Conservation (phyloP, 2,329 filamentous ascomycete species). For the Paecilomyces variotii region DNA sequence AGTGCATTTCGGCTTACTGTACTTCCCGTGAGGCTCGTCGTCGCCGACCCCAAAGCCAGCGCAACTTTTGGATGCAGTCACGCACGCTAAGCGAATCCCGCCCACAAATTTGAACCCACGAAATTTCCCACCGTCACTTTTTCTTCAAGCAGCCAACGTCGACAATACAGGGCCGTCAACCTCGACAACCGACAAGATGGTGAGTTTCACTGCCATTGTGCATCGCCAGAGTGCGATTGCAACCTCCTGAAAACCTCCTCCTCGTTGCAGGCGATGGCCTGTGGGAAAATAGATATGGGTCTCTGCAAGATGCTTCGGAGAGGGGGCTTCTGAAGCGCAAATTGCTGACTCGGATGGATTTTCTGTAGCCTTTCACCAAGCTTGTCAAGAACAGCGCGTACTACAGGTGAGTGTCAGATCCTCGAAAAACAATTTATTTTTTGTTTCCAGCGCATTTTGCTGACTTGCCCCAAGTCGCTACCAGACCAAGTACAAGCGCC, state of each 20-base stretch:
- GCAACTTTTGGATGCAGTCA: conserved; percentile 24
- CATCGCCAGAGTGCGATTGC: conserved; percentile 15
- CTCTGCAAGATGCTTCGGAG: conserved; percentile 98
- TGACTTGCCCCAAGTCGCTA: conserved; percentile 60
- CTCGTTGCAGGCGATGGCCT: conserved; percentile 7
- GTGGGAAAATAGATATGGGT: conserved; percentile 46
- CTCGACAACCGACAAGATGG: conserved; percentile 37
- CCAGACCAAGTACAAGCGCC: conserved; percentile 99
- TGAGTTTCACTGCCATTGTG: conserved; percentile 27
- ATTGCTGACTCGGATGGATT: conserved; percentile 92
- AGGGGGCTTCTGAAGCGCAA: conserved; percentile 82
- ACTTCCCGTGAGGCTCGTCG: conserved; percentile 16
- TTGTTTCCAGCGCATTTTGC: conserved; percentile 2
- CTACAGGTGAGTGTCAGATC: conserved; percentile 69
- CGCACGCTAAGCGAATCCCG: conserved; percentile 33
- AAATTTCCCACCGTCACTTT: conserved; percentile 20
- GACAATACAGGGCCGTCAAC: conserved; percentile 25
- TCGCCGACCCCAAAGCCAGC: conserved; percentile 28
- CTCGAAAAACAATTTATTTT: conserved; percentile 3
- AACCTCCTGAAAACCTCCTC: conserved; percentile 7
- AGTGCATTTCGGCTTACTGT: not conserved
- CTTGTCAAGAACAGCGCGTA: conserved; percentile 95
- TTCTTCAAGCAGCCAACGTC: conserved; percentile 24
- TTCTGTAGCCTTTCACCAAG: conserved; percentile 76
- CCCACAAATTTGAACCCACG: conserved; percentile 33